A percentile compares a stretch with the other conserved stretches of the same genome.
phyloP scores from a whole-genome alignment of 257 asterid genomes.

The Cinchona pubescens region DNA sequence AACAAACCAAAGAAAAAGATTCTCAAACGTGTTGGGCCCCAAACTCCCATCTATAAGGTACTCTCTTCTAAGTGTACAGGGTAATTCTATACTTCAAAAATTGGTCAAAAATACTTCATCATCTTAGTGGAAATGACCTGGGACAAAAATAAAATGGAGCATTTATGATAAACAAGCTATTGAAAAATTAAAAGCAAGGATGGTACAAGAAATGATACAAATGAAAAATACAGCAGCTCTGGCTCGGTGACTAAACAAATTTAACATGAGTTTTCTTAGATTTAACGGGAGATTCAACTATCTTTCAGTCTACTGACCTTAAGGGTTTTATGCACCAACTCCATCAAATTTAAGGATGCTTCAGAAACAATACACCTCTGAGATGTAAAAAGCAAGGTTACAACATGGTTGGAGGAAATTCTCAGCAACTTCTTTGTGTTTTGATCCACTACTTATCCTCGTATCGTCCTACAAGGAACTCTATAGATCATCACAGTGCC shows the following conservation, averaged over 20 bases:
- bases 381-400: slow-evolving; percentile 66
- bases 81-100: neutral
- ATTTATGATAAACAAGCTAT: neutral
- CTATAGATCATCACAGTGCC: slow-evolving; percentile 10
- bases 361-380: slow-evolving; percentile 79
- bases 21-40: neutral
- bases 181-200: neutral
- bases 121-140: neutral
- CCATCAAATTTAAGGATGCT: slow-evolving; percentile 75
- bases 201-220: neutral
- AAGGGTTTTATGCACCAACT: slow-evolving; percentile 80
- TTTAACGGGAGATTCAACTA: neutral
- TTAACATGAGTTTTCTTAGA: neutral
- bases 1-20: neutral
- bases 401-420: slow-evolving; percentile 37
- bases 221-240: neutral
- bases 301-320: slow-evolving; percentile 44
- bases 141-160: neutral
- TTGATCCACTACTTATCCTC: slow-evolving; percentile 29
- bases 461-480: slow-evolving; percentile 42
- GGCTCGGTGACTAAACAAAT: neutral
- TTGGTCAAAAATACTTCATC: neutral
- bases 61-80: neutral
- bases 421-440: slow-evolving; percentile 40
- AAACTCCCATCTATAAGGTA: neutral